Evolutionary conservation across 345 rosid species (phyloP).

Genomic region (Eucalyptus brandiana): DNA sequence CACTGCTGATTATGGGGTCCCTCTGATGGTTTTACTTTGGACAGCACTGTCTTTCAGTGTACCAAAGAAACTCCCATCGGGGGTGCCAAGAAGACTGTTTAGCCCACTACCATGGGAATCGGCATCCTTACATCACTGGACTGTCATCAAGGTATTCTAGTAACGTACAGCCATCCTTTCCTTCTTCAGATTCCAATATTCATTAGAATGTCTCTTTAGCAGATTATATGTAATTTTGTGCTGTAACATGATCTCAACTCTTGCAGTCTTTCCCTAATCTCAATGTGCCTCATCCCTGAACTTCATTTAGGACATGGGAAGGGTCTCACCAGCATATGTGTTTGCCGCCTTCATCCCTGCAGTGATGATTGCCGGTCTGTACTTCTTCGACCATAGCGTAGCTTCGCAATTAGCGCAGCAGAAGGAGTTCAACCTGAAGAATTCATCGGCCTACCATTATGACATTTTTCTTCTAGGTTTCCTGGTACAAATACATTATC

Average conservation of each 20-base stretch:
- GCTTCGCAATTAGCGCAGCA: slow-evolving; percentile 85
- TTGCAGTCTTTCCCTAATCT: not conserved
- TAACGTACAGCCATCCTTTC: not conserved
- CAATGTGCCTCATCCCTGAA: not conserved
- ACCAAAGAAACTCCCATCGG: slow-evolving; percentile 43
- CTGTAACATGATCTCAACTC: not conserved
- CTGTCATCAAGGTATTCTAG: slow-evolving; percentile 46
- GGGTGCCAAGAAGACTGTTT: slow-evolving; percentile 71
- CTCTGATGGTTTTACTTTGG: slow-evolving; percentile 77
- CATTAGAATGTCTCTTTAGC: not conserved
- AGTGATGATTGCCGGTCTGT: slow-evolving; percentile 69
- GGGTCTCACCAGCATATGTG: slow-evolving; percentile 46
- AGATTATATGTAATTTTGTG: not conserved
- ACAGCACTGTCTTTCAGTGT: slow-evolving; percentile 44
- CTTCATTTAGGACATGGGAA: slow-evolving; percentile 59
- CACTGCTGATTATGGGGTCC: slow-evolving; percentile 84
- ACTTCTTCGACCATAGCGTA: slow-evolving; percentile 81
- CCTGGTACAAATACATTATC: slow-evolving; percentile 24
- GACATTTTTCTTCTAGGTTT: slow-evolving; percentile 64
- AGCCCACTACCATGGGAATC: slow-evolving; percentile 70
- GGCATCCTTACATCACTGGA: slow-evolving; percentile 53
- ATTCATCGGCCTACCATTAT: slow-evolving; percentile 70
- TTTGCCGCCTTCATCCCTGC: slow-evolving; percentile 72
- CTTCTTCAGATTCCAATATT: not conserved
- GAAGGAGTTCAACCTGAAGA: slow-evolving; percentile 77